Conservation (phyloP, 495 filamentous ascomycete species). For the Aspergillus affinis region DNA sequence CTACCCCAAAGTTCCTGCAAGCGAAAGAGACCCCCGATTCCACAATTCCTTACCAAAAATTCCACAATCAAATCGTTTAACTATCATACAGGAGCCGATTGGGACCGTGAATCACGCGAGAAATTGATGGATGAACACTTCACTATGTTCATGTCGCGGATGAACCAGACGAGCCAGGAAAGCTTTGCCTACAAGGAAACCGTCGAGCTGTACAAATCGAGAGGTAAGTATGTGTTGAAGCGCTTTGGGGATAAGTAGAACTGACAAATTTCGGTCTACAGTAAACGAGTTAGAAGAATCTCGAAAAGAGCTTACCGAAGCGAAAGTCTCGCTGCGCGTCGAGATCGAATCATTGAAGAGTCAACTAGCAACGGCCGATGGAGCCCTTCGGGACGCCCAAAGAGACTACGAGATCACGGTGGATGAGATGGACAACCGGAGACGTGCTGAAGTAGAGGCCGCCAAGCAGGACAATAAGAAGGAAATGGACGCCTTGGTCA, state of each 20-base stretch:
- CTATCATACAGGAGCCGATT: conserved; percentile 54
- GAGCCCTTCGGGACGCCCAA: conserved; percentile 49
- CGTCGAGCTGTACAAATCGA: conserved; percentile 66
- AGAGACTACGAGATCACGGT: conserved; percentile 56
- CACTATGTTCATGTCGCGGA: conserved; percentile 55
- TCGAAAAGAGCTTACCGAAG: conserved; percentile 54
- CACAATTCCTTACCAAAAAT: conserved; percentile 65
- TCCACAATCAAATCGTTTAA: conserved; percentile 59
- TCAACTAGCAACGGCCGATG: conserved; percentile 42
- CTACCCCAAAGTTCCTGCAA: conserved; percentile 23
- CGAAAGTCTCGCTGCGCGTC: conserved; percentile 54
- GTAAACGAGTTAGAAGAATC: conserved; percentile 66
- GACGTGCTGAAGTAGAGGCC: conserved; percentile 49
- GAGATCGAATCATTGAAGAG: conserved; percentile 58
- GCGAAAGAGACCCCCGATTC: conserved; percentile 21
- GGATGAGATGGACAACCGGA: conserved; percentile 54
- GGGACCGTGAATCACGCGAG: conserved; percentile 68
- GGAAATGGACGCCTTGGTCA: conserved; percentile 37
- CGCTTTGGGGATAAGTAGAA: conserved; percentile 1
- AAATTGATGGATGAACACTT: conserved; percentile 65
- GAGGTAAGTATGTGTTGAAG: conserved; percentile 56
- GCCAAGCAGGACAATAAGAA: conserved; percentile 39
- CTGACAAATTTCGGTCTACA: conserved; percentile 32
- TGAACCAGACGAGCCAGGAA: conserved; percentile 60
- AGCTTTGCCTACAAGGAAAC: conserved; percentile 65